A percentile compares a stretch with the other conserved stretches of the same genome.
phyloP scores from a whole-genome alignment of 768 basidiomycete genomes.

The Panus rudis region DNA sequence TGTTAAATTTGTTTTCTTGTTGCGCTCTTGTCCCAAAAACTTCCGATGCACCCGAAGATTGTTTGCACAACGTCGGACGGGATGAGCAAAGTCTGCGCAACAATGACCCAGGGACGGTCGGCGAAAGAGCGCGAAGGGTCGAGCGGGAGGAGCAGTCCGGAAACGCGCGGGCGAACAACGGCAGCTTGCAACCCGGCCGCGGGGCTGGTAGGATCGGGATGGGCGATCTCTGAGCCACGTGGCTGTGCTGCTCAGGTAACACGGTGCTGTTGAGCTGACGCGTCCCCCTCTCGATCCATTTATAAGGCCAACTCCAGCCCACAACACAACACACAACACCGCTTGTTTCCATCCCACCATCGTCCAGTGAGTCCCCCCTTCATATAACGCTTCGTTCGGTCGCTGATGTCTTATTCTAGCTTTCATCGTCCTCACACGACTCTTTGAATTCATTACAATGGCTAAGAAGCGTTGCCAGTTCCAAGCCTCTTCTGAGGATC shows the following conservation, averaged over 20 bases:
- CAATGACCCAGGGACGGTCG: no score
- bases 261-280: slow-evolving; percentile 20
- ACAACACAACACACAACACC: slow-evolving; percentile 2
- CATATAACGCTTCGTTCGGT: background rate
- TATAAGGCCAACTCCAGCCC: slow-evolving; percentile 13
- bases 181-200: no score
- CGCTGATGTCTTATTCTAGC: slow-evolving; percentile 4
- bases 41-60: no score
- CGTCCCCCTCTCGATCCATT: slow-evolving; percentile 18
- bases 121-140: background rate
- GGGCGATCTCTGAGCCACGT: slow-evolving; percentile 16
- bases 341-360: slow-evolving; percentile 6
- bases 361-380: background rate
- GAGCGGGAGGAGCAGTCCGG: background rate
- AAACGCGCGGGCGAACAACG: background rate
- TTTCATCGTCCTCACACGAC: slow-evolving; percentile 14
- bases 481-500: slow-evolving; percentile 36
- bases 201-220: slow-evolving; percentile 13
- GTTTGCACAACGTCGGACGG: no score
- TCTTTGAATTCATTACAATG: slow-evolving; percentile 43
- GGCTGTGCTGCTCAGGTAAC: slow-evolving; percentile 1
- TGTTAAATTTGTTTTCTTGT: no score
- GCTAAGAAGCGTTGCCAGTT: slow-evolving; percentile 86
- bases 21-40: no score
- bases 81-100: no score